These are phyloP conservation scores for Colletotrichum sansevieriae DNA, from an alignment of 2,329 filamentous ascomycete species.

Conservation along the genomic window DNA sequence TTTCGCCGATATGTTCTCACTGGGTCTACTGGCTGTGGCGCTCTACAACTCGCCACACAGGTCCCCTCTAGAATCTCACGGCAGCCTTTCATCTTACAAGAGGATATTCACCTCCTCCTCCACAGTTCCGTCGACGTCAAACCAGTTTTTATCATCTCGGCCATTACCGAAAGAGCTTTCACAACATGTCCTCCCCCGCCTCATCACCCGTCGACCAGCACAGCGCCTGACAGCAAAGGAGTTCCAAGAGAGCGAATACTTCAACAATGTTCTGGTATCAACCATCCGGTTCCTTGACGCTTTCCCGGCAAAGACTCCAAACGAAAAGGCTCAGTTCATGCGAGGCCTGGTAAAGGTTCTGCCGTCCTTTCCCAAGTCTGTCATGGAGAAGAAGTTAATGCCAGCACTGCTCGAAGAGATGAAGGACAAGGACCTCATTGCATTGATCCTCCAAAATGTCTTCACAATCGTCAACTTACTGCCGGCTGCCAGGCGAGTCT, in stretches of 20 bases:
- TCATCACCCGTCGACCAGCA: constrained; percentile 89
- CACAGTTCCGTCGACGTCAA: constrained; percentile 80
- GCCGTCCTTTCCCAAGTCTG: constrained; percentile 91
- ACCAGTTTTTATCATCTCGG: constrained; percentile 86
- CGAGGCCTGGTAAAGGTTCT: constrained; percentile 88
- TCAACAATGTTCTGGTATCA: constrained; percentile 96
- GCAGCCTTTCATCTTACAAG: constrained; percentile 87
- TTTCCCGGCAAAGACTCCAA: constrained; percentile 90
- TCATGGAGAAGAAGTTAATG: constrained; percentile 94
- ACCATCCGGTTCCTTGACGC: constrained; percentile 95
- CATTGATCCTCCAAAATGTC: constrained; percentile 88
- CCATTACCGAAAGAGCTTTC: constrained; percentile 84
- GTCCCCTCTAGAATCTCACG: constrained; percentile 86
- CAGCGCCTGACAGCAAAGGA: constrained; percentile 89
- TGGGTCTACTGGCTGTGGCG: constrained; percentile 88
- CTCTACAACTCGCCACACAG: constrained; percentile 95
- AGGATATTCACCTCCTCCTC: constrained; percentile 84
- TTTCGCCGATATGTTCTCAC: constrained; percentile 91
- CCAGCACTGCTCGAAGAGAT: constrained; percentile 91
- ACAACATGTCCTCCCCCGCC: constrained; percentile 80
- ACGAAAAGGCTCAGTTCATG: constrained; percentile 93
- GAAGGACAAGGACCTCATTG: constrained; percentile 89
- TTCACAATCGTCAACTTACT: constrained; percentile 89
- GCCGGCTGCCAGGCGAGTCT: constrained; percentile 81
- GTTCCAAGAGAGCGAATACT: constrained; percentile 95